Percentiles rank a stretch among this genome's conserved stretches.
Evolutionary conservation across 176 grass and related monocot genomes (phyloP).

Genomic region (Bromus sterilis): DNA sequence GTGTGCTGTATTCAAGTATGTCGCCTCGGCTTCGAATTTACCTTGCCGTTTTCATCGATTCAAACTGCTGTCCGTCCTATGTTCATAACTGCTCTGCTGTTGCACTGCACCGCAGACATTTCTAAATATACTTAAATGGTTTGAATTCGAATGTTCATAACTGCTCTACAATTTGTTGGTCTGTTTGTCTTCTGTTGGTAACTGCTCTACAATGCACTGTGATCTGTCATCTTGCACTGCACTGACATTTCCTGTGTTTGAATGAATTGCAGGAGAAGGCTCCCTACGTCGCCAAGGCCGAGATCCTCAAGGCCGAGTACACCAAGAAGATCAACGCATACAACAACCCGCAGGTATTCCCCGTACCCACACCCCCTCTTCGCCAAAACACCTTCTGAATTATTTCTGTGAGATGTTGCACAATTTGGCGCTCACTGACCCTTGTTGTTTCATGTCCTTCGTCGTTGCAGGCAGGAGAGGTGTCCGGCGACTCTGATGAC

Average conservation of each 20-base stretch:
- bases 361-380: too few species aligned
- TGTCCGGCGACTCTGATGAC: conserved; percentile 68
- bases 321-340: conserved; percentile 59
- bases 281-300: conserved; percentile 65
- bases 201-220: neutral
- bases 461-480: conserved; percentile 2
- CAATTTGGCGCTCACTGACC: too few species aligned
- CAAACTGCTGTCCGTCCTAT: neutral
- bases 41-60: too few species aligned
- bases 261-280: conserved; percentile 54
- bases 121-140: too few species aligned
- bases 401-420: too few species aligned
- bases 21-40: too few species aligned
- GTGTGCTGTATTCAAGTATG: too few species aligned
- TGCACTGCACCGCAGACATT: too few species aligned
- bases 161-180: neutral
- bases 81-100: neutral
- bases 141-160: neutral
- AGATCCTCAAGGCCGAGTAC: conserved; percentile 89
- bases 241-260: neutral
- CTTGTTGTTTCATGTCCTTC: neutral
- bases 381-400: too few species aligned
- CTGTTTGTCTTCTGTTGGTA: neutral
- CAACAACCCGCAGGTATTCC: conserved; percentile 57
- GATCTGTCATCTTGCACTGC: neutral